Base-by-base conservation (phyloP, 306 rosid genomes). In the Heteromeles arbutifolia region DNA sequence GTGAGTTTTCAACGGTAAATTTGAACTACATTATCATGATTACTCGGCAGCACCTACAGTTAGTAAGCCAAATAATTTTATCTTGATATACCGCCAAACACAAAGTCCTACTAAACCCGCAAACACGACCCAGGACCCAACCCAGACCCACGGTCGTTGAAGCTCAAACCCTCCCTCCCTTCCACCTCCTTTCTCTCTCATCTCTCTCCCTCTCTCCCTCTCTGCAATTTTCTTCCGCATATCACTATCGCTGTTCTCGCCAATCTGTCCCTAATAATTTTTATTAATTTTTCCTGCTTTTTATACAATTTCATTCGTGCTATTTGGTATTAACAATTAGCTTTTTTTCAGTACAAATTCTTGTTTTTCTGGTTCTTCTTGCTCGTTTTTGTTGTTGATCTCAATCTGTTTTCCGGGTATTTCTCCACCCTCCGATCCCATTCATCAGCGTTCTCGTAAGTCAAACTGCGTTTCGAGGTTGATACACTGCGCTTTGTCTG, bases 351-450 rank as follows among this genome's bases (percentile, higher is more conserved):
- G 11, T 11, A 19, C 53, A 65, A 68, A 67, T 48, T 74, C 73
- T 7, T n/a, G 7, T 57, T 4, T 13, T 25, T 56, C 14, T 72
- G 72, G 26, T 13, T 65, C 74, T 29, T 64, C 22, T 10, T 72
- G 17, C 76, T 72, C 48, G 31, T 74, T 62, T 45, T 18, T 77
- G 72, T 77, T 84, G 67, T 74, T 77, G 52, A 72, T 82, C 82
- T 82, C 85, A 41, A 84, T 69, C 83, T 83, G 45, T 11, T 75
- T 84, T 69, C 80, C 52, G 79, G 77, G 79, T 43, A 69, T 70
- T 82, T 72, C 34, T 72, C 77, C 74, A 62, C 75, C 81, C 73
- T 8, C 72, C 65, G 80, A 70, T 82, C 52, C 68, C 56, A 54
- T 48, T 69, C 67, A 59, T 83, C 74, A 41, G 65, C 79, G 44